phyloP scores from a whole-genome alignment of 225 moss, liverwort and hornwort species.

The Polytrichum commune region DNA sequence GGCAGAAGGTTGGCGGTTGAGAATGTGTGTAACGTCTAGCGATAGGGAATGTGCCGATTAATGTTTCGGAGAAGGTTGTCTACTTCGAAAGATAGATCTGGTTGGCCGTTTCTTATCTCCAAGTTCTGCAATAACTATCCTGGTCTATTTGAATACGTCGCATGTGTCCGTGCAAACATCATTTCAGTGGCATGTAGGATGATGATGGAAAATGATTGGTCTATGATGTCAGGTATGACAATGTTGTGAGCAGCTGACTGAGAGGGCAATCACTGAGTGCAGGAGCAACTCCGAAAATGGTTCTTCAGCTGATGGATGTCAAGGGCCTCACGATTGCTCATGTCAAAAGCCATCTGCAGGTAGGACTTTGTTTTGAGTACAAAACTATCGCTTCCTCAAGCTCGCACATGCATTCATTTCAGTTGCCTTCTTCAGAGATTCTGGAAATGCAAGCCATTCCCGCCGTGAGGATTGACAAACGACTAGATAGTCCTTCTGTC shows the following conservation, averaged over 20 bases:
- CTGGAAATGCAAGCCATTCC: not conserved
- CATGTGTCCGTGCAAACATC: no score
- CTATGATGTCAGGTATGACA: constrained; percentile 28
- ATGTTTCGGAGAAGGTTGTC: no score
- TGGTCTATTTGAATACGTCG: no score
- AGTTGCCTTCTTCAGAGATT: not conserved
- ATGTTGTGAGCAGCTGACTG: constrained; percentile 23
- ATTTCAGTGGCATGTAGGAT: constrained; percentile 13
- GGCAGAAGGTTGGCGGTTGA: constrained; percentile 1
- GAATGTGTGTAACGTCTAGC: not conserved
- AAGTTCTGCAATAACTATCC: no score
- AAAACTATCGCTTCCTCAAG: not conserved
- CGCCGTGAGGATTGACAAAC: no score
- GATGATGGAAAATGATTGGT: constrained; percentile 12
- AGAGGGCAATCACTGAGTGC: constrained; percentile 24
- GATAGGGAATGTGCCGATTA: no score
- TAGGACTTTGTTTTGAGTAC: constrained; percentile 3
- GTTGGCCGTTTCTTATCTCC: no score
- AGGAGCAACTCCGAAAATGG: constrained; percentile 81
- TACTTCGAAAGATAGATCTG: no score
- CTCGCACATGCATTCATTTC: not conserved
- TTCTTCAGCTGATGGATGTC: constrained; percentile 80
- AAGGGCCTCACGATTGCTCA: constrained; percentile 81
- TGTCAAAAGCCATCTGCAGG: constrained; percentile 84
- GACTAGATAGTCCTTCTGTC: no score